Evolutionary conservation across 2,329 filamentous ascomycete species (phyloP).

Genomic region (Trichophyton mentagrophytes): DNA sequence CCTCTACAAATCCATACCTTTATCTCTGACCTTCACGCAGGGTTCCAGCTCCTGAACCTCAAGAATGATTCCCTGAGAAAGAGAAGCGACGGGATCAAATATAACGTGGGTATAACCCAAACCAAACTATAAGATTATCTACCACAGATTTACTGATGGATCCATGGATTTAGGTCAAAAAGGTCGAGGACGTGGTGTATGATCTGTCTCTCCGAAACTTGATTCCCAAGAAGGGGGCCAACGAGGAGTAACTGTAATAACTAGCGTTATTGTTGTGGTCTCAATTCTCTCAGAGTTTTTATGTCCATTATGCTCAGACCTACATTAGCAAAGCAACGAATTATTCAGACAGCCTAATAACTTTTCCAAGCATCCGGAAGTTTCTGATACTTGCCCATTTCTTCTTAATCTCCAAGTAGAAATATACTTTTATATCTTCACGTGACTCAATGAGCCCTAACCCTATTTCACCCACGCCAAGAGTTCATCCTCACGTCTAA

Average conservation of each 20-base stretch:
- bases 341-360: no score
- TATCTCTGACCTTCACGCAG: conserved; percentile 87
- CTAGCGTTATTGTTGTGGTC: not conserved
- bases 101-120: conserved; percentile 44
- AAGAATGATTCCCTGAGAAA: conserved; percentile 89
- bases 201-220: conserved; percentile 80
- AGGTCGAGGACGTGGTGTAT: conserved; percentile 96
- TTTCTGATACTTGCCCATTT: not conserved
- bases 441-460: conserved; percentile 3
- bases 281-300: no score
- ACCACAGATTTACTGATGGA: not conserved
- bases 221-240: conserved; percentile 40
- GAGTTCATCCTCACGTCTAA: not conserved
- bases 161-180: conserved; percentile 54
- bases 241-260: not conserved
- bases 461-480: conserved; percentile 6
- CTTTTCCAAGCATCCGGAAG: not conserved
- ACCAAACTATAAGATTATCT: not conserved
- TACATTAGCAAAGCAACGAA: no score
- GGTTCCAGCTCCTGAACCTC: conserved; percentile 92
- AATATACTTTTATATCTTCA: not conserved
- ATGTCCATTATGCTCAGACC: no score
- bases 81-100: conserved; percentile 87
- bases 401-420: not conserved
- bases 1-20: conserved; percentile 82